Evolutionary conservation across 768 basidiomycete genomes (phyloP).

Genomic region (Tephrocybe sp.): DNA sequence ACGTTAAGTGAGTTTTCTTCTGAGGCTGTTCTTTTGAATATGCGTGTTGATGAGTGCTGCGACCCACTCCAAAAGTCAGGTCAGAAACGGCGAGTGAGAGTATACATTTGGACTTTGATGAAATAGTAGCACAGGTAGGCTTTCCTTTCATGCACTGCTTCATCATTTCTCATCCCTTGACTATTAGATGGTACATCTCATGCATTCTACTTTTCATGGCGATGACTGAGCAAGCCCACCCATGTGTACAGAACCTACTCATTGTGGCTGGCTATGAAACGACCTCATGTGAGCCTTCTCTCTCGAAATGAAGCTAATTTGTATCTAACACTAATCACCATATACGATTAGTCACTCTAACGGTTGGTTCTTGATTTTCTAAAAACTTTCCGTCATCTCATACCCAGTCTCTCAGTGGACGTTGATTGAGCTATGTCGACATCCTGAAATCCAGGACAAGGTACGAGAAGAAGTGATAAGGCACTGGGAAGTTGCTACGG

Average conservation of each 20-base stretch:
- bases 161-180: not conserved
- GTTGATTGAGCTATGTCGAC: slow-evolving; percentile 31
- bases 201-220: not conserved
- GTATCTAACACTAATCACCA: not conserved
- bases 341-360: not conserved
- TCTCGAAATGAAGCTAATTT: not conserved
- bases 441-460: slow-evolving; percentile 27
- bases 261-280: slow-evolving; percentile 22
- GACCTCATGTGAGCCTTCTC: slow-evolving; percentile 14
- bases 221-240: not conserved
- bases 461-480: slow-evolving; percentile 28
- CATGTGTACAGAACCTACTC: slow-evolving; percentile 17
- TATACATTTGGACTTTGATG: slow-evolving; percentile 34
- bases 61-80: slow-evolving; percentile 26
- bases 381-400: not conserved
- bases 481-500: slow-evolving; percentile 7
- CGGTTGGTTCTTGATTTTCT: not conserved
- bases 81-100: slow-evolving; percentile 22
- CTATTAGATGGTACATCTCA: slow-evolving; percentile 18
- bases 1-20: slow-evolving; percentile 16
- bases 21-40: not conserved
- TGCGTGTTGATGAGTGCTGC: not conserved
- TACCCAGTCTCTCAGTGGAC: slow-evolving; percentile 25
- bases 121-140: slow-evolving; percentile 36
- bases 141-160: not conserved